Conservation (phyloP, 2,329 filamentous ascomycete genomes). For the Colletotrichum theobromicola region DNA sequence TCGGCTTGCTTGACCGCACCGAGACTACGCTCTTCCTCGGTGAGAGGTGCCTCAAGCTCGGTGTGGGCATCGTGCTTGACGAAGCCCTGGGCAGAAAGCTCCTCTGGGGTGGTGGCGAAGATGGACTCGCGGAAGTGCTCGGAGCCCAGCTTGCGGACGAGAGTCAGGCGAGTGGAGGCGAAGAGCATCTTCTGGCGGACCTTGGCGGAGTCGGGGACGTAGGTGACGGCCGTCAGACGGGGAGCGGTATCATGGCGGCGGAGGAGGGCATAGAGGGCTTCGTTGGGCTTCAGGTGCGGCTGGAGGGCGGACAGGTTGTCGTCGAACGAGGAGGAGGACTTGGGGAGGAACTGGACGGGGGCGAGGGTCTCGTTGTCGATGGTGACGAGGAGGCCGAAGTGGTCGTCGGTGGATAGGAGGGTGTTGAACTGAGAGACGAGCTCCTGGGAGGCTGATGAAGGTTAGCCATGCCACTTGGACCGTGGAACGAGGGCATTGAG, state of each 20-base stretch:
- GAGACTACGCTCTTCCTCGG: slow-evolving; percentile 76
- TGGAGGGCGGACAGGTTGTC: slow-evolving; percentile 68
- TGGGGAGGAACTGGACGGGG: slow-evolving; percentile 59
- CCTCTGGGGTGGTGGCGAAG: slow-evolving; percentile 72
- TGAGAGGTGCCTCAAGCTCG: slow-evolving; percentile 71
- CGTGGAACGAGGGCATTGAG: neutral
- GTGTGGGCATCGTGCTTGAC: slow-evolving; percentile 73
- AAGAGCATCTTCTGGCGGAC: slow-evolving; percentile 90
- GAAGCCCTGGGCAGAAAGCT: slow-evolving; percentile 75
- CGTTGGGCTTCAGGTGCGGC: slow-evolving; percentile 67
- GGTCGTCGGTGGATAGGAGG: slow-evolving; percentile 64
- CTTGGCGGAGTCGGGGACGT: slow-evolving; percentile 78
- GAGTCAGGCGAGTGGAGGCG: slow-evolving; percentile 75
- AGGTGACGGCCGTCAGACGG: slow-evolving; percentile 74
- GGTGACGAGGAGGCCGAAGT: slow-evolving; percentile 74
- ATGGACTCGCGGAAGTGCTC: slow-evolving; percentile 81
- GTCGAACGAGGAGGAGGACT: slow-evolving; percentile 64
- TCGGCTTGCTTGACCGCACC: slow-evolving; percentile 78
- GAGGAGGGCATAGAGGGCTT: slow-evolving; percentile 77
- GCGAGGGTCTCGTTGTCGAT: slow-evolving; percentile 73
- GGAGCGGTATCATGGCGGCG: slow-evolving; percentile 66
- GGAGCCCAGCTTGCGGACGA: slow-evolving; percentile 77
- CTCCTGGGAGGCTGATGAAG: slow-evolving; percentile 71
- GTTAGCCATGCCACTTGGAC: neutral
- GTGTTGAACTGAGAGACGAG: slow-evolving; percentile 75